Evolutionary conservation across 1,139 yeast species (phyloP).

Genomic region (Hemisphaericaspora lyxosophila): DNA sequence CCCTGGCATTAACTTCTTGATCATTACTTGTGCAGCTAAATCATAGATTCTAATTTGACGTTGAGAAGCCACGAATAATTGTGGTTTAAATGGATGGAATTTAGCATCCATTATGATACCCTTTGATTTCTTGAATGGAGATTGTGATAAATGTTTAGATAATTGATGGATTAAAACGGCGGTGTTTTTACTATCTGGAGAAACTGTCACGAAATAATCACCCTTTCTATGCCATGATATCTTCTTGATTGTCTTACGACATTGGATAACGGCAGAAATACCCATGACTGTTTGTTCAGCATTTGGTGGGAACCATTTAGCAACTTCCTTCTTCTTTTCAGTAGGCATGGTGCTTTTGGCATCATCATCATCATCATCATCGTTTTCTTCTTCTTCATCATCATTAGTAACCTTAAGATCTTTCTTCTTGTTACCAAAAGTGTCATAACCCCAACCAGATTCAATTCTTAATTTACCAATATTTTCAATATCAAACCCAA

Average conservation of each 20-base stretch:
- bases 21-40: conserved; percentile 77
- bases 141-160: conserved; percentile 93
- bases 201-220: conserved; percentile 90
- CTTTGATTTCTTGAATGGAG: conserved; percentile 90
- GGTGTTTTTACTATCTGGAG: conserved; percentile 86
- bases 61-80: conserved; percentile 90
- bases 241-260: conserved; percentile 73
- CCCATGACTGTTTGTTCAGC: conserved; percentile 62
- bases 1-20: conserved; percentile 88
- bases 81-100: conserved; percentile 96
- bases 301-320: conserved; percentile 86
- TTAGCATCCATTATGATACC: conserved; percentile 95
- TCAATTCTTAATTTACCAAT: conserved; percentile 76
- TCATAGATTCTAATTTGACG: conserved; percentile 89
- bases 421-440: conserved; percentile 57
- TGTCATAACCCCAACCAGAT: conserved; percentile 90
- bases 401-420: conserved; percentile 47
- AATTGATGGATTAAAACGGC: conserved; percentile 93
- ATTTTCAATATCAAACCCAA: conserved; percentile 86
- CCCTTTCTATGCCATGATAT: conserved; percentile 97
- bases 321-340: conserved; percentile 55
- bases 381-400: conserved; percentile 31
- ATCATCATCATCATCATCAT: conserved; percentile 26
- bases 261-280: conserved; percentile 67
- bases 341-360: conserved; percentile 35